Evolutionary conservation across 805 yeast species (phyloP).

Genomic region (Suhomyces emberorum): DNA sequence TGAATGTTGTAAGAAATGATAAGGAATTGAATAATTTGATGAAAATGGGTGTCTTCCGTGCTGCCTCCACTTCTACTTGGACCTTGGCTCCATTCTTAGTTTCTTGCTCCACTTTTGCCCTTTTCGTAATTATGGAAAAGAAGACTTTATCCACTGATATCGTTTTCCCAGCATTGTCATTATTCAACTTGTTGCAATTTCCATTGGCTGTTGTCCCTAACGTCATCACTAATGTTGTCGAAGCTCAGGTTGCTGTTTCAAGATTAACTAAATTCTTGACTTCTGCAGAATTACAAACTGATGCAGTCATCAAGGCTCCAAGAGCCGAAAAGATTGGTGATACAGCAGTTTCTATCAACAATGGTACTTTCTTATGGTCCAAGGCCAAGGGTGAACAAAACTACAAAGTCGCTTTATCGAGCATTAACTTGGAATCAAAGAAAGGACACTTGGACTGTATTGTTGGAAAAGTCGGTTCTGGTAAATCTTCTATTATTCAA

Average conservation of each 20-base stretch:
- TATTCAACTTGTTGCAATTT: conserved; percentile 84
- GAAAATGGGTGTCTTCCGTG: conserved; percentile 68
- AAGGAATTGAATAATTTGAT: conserved; percentile 76
- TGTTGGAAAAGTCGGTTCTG: conserved; percentile 88
- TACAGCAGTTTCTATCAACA: conserved; percentile 54
- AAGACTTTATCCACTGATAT: conserved; percentile 81
- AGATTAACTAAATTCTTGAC: conserved; percentile 74
- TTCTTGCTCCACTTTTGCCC: conserved; percentile 83
- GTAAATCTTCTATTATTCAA: conserved; percentile 80
- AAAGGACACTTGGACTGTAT: conserved; percentile 82
- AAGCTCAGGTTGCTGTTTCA: conserved; percentile 77
- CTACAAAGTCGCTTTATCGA: conserved; percentile 63
- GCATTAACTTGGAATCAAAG: conserved; percentile 58
- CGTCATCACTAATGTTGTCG: conserved; percentile 81
- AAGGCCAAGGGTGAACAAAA: conserved; percentile 54
- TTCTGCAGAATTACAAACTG: conserved; percentile 77
- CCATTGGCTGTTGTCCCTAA: conserved; percentile 92
- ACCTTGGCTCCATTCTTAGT: conserved; percentile 86
- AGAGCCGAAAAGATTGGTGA: conserved; percentile 59
- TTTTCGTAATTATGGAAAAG: conserved; percentile 60
- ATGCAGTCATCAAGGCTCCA: conserved; percentile 59
- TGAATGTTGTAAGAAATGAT: conserved; percentile 81
- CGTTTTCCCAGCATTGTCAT: conserved; percentile 85
- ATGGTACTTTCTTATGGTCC: conserved; percentile 78
- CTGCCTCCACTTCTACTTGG: conserved; percentile 74